Evolutionary conservation across 1,139 yeast species (phyloP).

Genomic region (Entelexis sorbosivorans): DNA sequence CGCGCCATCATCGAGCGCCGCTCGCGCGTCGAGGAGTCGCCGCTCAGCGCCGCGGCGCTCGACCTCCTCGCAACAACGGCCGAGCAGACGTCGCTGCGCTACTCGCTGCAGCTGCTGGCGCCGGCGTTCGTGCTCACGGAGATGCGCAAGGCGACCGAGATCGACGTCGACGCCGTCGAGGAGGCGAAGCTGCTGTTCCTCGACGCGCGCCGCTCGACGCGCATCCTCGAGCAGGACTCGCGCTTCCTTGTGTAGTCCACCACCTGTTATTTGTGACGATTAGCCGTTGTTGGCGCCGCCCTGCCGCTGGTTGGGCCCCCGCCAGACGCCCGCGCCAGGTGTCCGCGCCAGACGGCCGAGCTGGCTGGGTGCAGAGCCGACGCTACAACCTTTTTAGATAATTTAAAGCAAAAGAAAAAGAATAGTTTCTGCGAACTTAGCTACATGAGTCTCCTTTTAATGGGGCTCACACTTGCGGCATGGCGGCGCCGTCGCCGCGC

Average conservation of each 20-base stretch:
- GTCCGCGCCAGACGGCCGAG: too few species aligned
- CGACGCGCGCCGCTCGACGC: slow-evolving; percentile 79
- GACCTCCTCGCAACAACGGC: slow-evolving; percentile 65
- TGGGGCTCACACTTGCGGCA: slow-evolving; percentile 40
- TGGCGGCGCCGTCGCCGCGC: slow-evolving; percentile 74
- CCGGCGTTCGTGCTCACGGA: slow-evolving; percentile 81
- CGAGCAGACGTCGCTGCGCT: slow-evolving; percentile 66
- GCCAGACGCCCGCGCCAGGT: too few species aligned
- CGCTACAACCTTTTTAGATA: too few species aligned
- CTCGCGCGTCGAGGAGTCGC: slow-evolving; percentile 61
- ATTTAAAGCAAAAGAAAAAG: too few species aligned
- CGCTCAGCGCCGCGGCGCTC: slow-evolving; percentile 55
- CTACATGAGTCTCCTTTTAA: too few species aligned
- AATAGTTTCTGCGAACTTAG: too few species aligned
- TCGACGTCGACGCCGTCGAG: slow-evolving; percentile 60
- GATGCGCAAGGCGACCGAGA: slow-evolving; percentile 61
- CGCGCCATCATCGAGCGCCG: slow-evolving; percentile 72
- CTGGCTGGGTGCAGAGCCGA: too few species aligned
- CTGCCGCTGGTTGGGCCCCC: too few species aligned
- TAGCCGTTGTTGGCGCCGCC: too few species aligned
- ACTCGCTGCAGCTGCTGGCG: slow-evolving; percentile 78
- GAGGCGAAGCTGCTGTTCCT: slow-evolving; percentile 79
- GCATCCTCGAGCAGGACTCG: slow-evolving; percentile 41
- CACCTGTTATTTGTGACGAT: too few species aligned
- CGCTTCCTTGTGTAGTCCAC: slow-evolving; percentile 26